Conservation (phyloP, 2,329 filamentous ascomycete species). For the Trichoderma sp. region DNA sequence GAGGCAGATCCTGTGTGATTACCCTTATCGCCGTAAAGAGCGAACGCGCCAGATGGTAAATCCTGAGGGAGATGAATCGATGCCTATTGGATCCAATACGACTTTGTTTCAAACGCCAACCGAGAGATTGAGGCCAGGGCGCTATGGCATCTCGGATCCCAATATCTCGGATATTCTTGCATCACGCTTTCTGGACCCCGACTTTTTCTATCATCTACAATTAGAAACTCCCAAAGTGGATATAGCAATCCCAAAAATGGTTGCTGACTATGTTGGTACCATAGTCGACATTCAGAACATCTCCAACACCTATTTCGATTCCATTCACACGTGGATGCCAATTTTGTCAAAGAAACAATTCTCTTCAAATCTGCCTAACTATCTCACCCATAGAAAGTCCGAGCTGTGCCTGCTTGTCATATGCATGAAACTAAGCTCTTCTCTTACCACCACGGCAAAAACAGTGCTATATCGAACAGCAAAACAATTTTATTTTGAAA, state of each 20-base stretch:
- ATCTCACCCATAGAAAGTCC: background rate
- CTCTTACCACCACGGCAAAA: background rate
- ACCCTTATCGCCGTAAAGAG: background rate
- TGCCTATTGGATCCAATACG: background rate
- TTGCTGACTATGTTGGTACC: constrained; percentile 11
- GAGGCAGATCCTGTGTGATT: background rate
- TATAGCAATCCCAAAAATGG: constrained; percentile 1
- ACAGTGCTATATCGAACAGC: constrained; percentile 17
- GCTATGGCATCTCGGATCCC: background rate
- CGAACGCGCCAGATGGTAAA: background rate
- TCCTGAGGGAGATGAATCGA: background rate
- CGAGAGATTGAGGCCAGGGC: background rate
- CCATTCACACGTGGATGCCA: constrained; percentile 22
- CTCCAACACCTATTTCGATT: constrained; percentile 16
- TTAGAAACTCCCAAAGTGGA: constrained; percentile 10
- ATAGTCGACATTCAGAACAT: constrained; percentile 19
- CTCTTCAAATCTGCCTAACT: constrained; percentile 4
- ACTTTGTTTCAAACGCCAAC: background rate
- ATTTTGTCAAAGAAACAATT: constrained; percentile 19
- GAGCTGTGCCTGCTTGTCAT: constrained; percentile 15
- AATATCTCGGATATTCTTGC: background rate
- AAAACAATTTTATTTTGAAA: constrained; percentile 17
- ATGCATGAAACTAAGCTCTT: constrained; percentile 18
- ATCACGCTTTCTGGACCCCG: background rate
- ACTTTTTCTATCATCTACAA: background rate